Evolutionary conservation across 257 asterid genomes (phyloP).

Genomic region (Petunia axillaris): DNA sequence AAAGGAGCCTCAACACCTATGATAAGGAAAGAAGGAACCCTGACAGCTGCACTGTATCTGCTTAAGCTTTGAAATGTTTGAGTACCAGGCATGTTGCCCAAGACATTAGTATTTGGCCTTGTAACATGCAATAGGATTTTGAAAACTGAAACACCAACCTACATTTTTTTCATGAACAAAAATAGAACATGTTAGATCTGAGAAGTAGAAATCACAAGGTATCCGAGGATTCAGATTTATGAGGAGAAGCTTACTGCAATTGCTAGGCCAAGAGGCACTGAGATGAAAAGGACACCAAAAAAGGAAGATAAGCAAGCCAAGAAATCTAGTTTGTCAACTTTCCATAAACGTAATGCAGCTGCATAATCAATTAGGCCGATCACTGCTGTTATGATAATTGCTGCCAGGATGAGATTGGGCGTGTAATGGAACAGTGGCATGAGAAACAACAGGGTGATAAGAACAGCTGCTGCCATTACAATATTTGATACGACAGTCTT

Average conservation of each 20-base stretch:
- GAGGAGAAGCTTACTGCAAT: slow-evolving; percentile 65
- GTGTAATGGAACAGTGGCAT: slow-evolving; percentile 90
- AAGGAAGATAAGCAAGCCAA: slow-evolving; percentile 83
- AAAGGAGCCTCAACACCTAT: slow-evolving; percentile 81
- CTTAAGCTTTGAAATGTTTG: slow-evolving; percentile 64
- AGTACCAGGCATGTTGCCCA: slow-evolving; percentile 84
- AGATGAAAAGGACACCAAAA: slow-evolving; percentile 89
- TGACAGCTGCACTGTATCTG: slow-evolving; percentile 65
- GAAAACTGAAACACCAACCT: slow-evolving; percentile 93
- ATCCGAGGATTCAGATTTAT: slow-evolving; percentile 13
- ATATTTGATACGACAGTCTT: slow-evolving; percentile 75
- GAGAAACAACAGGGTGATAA: slow-evolving; percentile 74
- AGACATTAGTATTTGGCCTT: slow-evolving; percentile 69
- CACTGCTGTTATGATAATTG: slow-evolving; percentile 91
- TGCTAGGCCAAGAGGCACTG: slow-evolving; percentile 92
- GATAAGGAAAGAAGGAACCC: slow-evolving; percentile 72
- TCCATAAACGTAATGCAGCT: slow-evolving; percentile 73
- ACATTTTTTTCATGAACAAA: neutral
- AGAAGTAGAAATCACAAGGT: neutral
- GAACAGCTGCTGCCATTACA: slow-evolving; percentile 80
- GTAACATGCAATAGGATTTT: slow-evolving; percentile 86
- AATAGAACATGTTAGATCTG: neutral
- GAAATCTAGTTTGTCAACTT: slow-evolving; percentile 92
- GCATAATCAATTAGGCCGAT: slow-evolving; percentile 85
- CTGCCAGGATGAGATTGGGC: slow-evolving; percentile 82